Conservation (phyloP, 169 alveolate genomes). For the Cryptosporidium sp. region DNA sequence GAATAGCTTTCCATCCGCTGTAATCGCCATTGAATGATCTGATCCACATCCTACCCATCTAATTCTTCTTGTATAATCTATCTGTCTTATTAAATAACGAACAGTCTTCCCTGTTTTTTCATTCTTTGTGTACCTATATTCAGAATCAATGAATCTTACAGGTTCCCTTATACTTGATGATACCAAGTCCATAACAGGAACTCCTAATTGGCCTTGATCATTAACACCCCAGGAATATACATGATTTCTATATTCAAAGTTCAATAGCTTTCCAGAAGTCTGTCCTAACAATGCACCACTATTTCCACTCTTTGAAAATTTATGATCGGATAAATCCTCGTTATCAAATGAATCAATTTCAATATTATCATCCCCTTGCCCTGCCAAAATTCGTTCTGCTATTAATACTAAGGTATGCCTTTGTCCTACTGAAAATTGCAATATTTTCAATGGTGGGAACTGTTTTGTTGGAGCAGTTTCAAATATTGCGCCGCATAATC, state of each 20-base stretch:
- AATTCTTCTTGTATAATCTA: slow-evolving; percentile 71
- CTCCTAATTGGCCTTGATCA: slow-evolving; percentile 70
- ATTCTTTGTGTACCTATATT: slow-evolving; percentile 47
- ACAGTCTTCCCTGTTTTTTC: slow-evolving; percentile 30
- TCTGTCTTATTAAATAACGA: slow-evolving; percentile 64
- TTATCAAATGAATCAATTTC: slow-evolving; percentile 47
- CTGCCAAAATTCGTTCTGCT: slow-evolving; percentile 68
- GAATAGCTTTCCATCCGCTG: slow-evolving; percentile 69
- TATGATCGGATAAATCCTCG: neutral
- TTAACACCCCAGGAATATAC: slow-evolving; percentile 73
- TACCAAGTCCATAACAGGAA: slow-evolving; percentile 32
- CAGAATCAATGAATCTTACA: slow-evolving; percentile 48
- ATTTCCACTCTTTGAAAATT: slow-evolving; percentile 4
- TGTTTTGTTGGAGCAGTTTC: slow-evolving; percentile 75
- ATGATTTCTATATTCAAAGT: slow-evolving; percentile 74
- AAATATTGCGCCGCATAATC: slow-evolving; percentile 68
- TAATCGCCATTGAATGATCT: slow-evolving; percentile 70
- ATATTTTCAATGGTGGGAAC: slow-evolving; percentile 69
- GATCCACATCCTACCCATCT: slow-evolving; percentile 76
- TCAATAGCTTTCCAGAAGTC: slow-evolving; percentile 62
- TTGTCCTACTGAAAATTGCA: slow-evolving; percentile 72
- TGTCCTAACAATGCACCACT: slow-evolving; percentile 70
- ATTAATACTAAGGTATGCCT: slow-evolving; percentile 66
- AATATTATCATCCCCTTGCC: slow-evolving; percentile 58
- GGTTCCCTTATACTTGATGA: slow-evolving; percentile 67